Evolutionary conservation across 2,329 filamentous ascomycete species (phyloP).

Genomic region (Grosmannia serpens): DNA sequence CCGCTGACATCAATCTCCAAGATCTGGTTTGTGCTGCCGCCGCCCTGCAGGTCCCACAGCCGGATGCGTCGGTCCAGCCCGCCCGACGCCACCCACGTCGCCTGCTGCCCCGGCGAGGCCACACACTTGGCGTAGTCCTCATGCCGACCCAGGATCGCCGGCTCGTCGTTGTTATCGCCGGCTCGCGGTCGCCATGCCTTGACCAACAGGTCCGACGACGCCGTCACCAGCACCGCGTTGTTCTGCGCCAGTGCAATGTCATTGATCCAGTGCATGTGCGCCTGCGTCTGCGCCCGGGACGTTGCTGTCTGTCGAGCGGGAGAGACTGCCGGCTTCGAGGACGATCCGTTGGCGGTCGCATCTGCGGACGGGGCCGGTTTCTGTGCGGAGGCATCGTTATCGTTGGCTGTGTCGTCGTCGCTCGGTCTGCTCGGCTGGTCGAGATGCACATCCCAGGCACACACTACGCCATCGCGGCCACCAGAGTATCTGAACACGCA

Average conservation of each 20-base stretch:
- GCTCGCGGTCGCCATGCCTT: constrained; percentile 79
- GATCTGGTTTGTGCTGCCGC: constrained; percentile 50
- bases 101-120: constrained; percentile 54
- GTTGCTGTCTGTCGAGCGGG: constrained; percentile 32
- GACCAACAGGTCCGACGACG: constrained; percentile 87
- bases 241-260: constrained; percentile 73
- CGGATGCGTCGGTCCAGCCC: constrained; percentile 86
- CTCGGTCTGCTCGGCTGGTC: constrained; percentile 31
- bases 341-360: constrained; percentile 5
- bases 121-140: constrained; percentile 95
- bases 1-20: constrained; percentile 77
- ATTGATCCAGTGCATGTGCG: constrained; percentile 95
- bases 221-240: constrained; percentile 72
- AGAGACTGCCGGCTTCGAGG: constrained; percentile 5
- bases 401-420: neutral
- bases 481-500: constrained; percentile 65
- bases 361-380: constrained; percentile 17
- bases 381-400: constrained; percentile 7
- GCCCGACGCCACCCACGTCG: constrained; percentile 83
- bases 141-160: constrained; percentile 79
- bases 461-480: constrained; percentile 88
- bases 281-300: constrained; percentile 52
- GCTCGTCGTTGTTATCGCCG: constrained; percentile 52
- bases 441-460: constrained; percentile 83
- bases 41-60: constrained; percentile 86